Conservation (phyloP, 306 rosid genomes). For the Casuarina cunninghamiana region DNA sequence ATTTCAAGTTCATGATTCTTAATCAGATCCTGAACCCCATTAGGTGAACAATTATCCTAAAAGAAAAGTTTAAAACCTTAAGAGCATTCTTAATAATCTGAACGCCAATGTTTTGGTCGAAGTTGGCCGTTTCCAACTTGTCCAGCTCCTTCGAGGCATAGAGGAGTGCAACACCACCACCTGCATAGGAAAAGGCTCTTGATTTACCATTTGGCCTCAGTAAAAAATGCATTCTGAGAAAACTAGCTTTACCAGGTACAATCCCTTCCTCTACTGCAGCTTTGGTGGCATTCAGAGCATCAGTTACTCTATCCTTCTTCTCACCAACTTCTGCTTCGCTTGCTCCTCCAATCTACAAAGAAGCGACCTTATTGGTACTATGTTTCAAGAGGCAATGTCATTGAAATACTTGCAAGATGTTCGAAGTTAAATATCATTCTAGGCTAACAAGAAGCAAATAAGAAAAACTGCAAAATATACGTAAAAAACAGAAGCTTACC, state of each 20-base stretch:
- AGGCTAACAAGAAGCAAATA: neutral
- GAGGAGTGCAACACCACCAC: slow-evolving; percentile 62
- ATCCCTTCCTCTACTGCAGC: slow-evolving; percentile 67
- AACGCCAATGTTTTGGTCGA: slow-evolving; percentile 59
- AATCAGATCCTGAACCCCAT: neutral
- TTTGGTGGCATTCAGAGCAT: slow-evolving; percentile 58
- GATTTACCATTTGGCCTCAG: neutral
- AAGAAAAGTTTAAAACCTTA: slow-evolving; percentile 31
- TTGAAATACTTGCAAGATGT: neutral
- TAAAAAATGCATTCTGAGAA: neutral
- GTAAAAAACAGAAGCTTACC: slow-evolving; percentile 23
- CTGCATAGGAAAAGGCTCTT: slow-evolving; percentile 21
- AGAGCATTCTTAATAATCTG: slow-evolving; percentile 60
- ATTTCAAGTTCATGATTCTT: neutral
- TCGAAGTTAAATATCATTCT: neutral
- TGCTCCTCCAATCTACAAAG: slow-evolving; percentile 50
- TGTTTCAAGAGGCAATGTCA: neutral
- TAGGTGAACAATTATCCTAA: neutral
- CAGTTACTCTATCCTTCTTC: slow-evolving; percentile 57
- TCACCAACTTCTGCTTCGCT: slow-evolving; percentile 58
- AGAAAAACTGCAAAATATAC: neutral
- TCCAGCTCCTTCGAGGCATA: slow-evolving; percentile 55
- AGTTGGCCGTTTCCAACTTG: slow-evolving; percentile 48
- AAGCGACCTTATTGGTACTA: neutral
- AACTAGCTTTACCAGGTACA: slow-evolving; percentile 40